phyloP scores from a whole-genome alignment of 2,329 filamentous ascomycete species.

The Lasiodiplodia sp. region DNA sequence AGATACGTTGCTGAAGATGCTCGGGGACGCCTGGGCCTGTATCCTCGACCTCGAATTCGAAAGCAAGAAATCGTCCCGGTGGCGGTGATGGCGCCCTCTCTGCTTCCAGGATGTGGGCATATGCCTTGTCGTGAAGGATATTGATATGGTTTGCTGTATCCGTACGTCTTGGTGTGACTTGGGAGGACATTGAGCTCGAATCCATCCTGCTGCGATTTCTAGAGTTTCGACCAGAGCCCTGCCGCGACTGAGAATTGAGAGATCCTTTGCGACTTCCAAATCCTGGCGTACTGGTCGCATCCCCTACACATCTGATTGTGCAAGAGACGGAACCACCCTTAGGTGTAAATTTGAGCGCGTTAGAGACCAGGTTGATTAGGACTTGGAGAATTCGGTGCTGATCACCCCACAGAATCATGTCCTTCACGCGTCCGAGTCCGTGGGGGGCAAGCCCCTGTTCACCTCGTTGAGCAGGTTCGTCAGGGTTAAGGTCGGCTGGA shows the following conservation, averaged over 20 bases:
- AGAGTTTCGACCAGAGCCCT: conserved; percentile 48
- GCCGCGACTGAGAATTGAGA: conserved; percentile 49
- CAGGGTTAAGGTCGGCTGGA: conserved; percentile 48
- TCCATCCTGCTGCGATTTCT: conserved; percentile 39
- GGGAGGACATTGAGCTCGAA: conserved; percentile 38
- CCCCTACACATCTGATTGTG: conserved; percentile 74
- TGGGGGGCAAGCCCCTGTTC: conserved; percentile 65
- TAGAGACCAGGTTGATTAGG: conserved; percentile 92
- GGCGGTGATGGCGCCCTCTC: conserved; percentile 53
- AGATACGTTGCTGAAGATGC: conserved; percentile 80
- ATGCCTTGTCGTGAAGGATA: conserved; percentile 45
- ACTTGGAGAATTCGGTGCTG: conserved; percentile 90
- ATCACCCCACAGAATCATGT: conserved; percentile 92
- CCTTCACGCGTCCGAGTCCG: conserved; percentile 74
- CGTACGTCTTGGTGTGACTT: conserved; percentile 37
- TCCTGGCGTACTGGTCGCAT: conserved; percentile 42
- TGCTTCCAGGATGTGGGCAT: conserved; percentile 44
- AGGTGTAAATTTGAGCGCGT: conserved; percentile 90
- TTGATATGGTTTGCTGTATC: conserved; percentile 56
- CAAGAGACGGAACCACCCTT: conserved; percentile 76
- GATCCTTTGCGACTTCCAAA: conserved; percentile 53
- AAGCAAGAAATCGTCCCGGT: conserved; percentile 72
- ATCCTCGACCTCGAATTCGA: conserved; percentile 89
- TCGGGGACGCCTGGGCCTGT: conserved; percentile 85
- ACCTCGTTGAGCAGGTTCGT: conserved; percentile 46